Percentiles rank a stretch among this genome's conserved stretches.
These are phyloP conservation scores for Laguncularia racemosa DNA, from an alignment of 345 rosid species.

Conservation along the genomic window DNA sequence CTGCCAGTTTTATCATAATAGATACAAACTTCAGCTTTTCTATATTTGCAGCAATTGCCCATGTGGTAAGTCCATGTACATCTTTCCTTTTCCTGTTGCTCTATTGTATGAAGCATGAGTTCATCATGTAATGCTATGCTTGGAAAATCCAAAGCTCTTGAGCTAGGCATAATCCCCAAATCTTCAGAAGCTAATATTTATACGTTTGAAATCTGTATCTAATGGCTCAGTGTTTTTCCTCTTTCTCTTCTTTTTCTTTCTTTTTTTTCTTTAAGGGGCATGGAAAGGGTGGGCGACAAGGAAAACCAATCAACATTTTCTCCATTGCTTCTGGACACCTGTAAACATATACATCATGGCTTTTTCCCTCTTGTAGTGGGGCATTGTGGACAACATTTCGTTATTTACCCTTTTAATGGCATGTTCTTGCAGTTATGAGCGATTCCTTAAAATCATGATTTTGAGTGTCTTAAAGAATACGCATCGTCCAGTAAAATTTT, in stretches of 20 bases:
- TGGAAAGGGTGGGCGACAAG: slow-evolving; percentile 63
- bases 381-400: not conserved
- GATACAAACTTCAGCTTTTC: no score
- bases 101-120: no score
- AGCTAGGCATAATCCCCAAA: no score
- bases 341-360: slow-evolving; percentile 36
- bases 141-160: no score
- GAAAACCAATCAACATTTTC: slow-evolving; percentile 79
- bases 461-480: slow-evolving; percentile 93
- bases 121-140: no score
- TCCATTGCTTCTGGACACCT: slow-evolving; percentile 98
- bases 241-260: no score
- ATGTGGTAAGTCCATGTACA: no score
- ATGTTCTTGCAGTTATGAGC: slow-evolving; percentile 72
- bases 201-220: not conserved
- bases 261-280: no score
- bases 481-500: slow-evolving; percentile 84
- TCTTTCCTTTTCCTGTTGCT: no score
- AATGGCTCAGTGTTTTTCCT: slow-evolving; percentile 11
- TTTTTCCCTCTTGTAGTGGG: slow-evolving; percentile 3
- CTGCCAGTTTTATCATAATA: no score
- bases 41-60: no score
- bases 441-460: slow-evolving; percentile 96
- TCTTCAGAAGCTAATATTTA: no score
- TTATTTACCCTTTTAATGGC: slow-evolving; percentile 4